phyloP scores from a whole-genome alignment of 306 rosid species.

The Gynostemma pentaphyllum region DNA sequence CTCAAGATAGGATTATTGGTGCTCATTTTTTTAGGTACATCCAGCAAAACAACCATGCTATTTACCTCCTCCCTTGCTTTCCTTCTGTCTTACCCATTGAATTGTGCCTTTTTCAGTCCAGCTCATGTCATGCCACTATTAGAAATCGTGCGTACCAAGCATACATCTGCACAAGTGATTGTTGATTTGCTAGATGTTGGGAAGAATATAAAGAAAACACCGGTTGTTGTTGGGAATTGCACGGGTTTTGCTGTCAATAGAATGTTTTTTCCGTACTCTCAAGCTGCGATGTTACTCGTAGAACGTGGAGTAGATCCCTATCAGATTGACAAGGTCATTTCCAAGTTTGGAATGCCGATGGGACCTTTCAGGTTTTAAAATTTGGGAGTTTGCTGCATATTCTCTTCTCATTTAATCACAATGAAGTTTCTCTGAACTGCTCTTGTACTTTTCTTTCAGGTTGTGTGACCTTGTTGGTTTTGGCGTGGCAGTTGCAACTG shows the following conservation, averaged over 20 bases:
- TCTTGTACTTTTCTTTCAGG: slow-evolving; percentile 30
- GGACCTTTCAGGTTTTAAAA: slow-evolving; percentile 85
- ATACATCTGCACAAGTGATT: slow-evolving; percentile 70
- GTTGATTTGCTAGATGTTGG: slow-evolving; percentile 80
- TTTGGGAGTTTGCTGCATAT: slow-evolving; percentile 12
- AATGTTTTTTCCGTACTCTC: slow-evolving; percentile 87
- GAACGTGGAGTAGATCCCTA: slow-evolving; percentile 77
- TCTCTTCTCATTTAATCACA: background rate
- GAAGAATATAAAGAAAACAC: slow-evolving; percentile 79
- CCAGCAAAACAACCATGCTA: too few relatives aligned
- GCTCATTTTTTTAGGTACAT: slow-evolving; percentile 93
- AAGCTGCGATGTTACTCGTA: slow-evolving; percentile 65
- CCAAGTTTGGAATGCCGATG: slow-evolving; percentile 87
- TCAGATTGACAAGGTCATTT: slow-evolving; percentile 60
- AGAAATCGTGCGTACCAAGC: slow-evolving; percentile 78
- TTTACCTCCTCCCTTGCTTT: background rate
- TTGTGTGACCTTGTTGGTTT: slow-evolving; percentile 87
- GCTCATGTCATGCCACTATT: slow-evolving; percentile 95
- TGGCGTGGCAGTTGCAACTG: slow-evolving; percentile 78
- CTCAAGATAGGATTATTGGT: slow-evolving; percentile 76
- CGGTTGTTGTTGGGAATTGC: slow-evolving; percentile 92
- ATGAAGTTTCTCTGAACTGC: background rate
- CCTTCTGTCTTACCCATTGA: slow-evolving; percentile 9
- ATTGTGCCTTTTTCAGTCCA: slow-evolving; percentile 52
- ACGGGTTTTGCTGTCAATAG: slow-evolving; percentile 97